Conservation (phyloP, 495 filamentous ascomycete species). For the Mytilinidion resinicola region DNA sequence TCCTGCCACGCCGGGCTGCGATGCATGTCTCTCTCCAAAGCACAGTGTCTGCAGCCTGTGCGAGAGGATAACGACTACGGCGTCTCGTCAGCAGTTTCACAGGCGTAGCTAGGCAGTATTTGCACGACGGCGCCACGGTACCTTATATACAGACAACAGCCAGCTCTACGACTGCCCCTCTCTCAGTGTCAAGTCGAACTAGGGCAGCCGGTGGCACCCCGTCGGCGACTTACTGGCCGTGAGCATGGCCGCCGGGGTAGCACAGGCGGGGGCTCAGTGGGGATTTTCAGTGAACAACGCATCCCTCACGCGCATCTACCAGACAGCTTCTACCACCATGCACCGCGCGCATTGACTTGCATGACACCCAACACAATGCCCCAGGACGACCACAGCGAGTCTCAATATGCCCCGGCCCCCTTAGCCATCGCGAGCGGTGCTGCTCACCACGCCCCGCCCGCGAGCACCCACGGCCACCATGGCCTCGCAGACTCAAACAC, state of each 20-base stretch:
- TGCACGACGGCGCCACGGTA: background rate
- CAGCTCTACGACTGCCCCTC: background rate
- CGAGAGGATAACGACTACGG: background rate
- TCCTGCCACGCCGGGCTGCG: background rate
- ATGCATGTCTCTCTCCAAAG: conserved; percentile 12
- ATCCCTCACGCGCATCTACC: conserved; percentile 23
- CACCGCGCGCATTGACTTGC: conserved; percentile 26
- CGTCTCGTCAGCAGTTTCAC: background rate
- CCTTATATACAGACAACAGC: background rate
- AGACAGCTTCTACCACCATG: conserved; percentile 5
- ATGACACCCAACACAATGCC: conserved; percentile 23
- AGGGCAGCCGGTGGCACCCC: background rate
- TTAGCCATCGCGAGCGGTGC: background rate
- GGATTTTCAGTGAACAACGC: conserved; percentile 3
- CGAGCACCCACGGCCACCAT: conserved; percentile 8
- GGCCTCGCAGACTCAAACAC: conserved; percentile 13
- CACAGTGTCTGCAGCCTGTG: background rate
- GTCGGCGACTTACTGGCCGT: too few relatives aligned
- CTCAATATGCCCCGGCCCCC: background rate
- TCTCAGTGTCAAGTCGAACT: background rate
- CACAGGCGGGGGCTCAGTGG: too few relatives aligned
- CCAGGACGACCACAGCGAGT: background rate
- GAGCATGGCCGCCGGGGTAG: background rate
- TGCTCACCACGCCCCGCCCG: conserved; percentile 2
- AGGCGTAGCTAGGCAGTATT: background rate